Evolutionary conservation across 2,329 filamentous ascomycete species (phyloP).

Genomic region (Pleoardoris graminearum): DNA sequence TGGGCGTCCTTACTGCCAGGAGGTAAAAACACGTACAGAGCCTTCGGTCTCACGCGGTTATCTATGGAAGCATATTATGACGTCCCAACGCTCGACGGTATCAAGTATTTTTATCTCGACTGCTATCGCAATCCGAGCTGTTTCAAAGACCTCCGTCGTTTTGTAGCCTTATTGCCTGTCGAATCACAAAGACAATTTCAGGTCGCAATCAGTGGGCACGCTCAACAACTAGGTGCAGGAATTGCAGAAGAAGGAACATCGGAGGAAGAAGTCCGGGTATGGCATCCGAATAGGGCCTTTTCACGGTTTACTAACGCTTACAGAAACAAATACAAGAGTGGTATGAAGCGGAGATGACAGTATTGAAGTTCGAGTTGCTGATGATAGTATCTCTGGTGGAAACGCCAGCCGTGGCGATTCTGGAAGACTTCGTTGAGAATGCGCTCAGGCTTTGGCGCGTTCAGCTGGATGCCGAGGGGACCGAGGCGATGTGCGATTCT

Average conservation of each 20-base stretch:
- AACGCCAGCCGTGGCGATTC: not conserved
- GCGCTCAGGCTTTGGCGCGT: constrained; percentile 22
- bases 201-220: constrained; percentile 15
- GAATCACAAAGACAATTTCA: constrained; percentile 23
- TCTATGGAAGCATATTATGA: not conserved
- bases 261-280: not conserved
- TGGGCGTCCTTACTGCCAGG: not conserved
- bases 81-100: not conserved
- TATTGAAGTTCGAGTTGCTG: constrained; percentile 33
- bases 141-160: constrained; percentile 34
- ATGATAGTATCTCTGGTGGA: constrained; percentile 24
- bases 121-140: constrained; percentile 32
- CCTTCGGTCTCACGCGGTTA: constrained; percentile 6
- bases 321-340: constrained; percentile 14
- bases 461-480: constrained; percentile 10
- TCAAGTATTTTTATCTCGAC: not conserved
- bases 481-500: not conserved
- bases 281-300: not conserved
- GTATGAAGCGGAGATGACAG: constrained; percentile 26
- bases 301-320: not conserved
- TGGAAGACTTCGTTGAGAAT: constrained; percentile 24
- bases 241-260: constrained; percentile 1
- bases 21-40: not conserved
- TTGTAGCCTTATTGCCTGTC: constrained; percentile 21
- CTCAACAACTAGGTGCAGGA: not conserved